Conservation (phyloP, 1,139 yeast species). For the Pichia terricola region DNA sequence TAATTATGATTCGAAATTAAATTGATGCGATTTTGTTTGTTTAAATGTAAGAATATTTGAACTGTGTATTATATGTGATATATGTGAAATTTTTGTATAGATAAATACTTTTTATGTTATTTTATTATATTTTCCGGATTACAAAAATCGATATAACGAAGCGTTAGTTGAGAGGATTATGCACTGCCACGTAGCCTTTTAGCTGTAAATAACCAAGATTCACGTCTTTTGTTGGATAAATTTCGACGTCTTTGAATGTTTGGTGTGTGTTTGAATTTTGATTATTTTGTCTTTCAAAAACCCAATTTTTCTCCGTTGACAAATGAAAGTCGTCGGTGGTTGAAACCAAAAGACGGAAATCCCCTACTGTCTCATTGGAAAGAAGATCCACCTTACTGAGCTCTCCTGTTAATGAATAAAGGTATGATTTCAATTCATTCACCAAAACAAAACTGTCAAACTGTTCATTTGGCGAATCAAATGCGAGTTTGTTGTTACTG, state of each 20-base stretch:
- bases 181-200: conserved; percentile 18
- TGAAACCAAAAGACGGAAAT: conserved; percentile 18
- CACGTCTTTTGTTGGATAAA: conserved; percentile 16
- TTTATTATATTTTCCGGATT: too few relatives aligned
- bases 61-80: too few relatives aligned
- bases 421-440: conserved; percentile 19
- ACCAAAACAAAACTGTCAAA: conserved; percentile 10
- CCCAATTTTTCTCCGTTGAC: conserved; percentile 16
- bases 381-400: background rate
- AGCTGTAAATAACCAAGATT: conserved; percentile 18
- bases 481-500: background rate
- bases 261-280: background rate
- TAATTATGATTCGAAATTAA: conserved; percentile 8
- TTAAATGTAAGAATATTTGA: too few relatives aligned
- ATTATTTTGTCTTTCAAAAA: conserved; percentile 12
- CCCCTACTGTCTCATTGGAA: conserved; percentile 7
- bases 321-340: conserved; percentile 11
- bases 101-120: too few relatives aligned
- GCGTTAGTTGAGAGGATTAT: background rate
- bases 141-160: too few relatives aligned
- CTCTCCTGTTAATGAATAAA: conserved; percentile 19
- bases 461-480: background rate
- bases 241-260: background rate
- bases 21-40: background rate
- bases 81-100: too few relatives aligned